A percentile compares a stretch with the other conserved stretches of the same genome.
phyloP scores from a whole-genome alignment of 495 filamentous ascomycete genomes.

The Neurospora sublineolata region DNA sequence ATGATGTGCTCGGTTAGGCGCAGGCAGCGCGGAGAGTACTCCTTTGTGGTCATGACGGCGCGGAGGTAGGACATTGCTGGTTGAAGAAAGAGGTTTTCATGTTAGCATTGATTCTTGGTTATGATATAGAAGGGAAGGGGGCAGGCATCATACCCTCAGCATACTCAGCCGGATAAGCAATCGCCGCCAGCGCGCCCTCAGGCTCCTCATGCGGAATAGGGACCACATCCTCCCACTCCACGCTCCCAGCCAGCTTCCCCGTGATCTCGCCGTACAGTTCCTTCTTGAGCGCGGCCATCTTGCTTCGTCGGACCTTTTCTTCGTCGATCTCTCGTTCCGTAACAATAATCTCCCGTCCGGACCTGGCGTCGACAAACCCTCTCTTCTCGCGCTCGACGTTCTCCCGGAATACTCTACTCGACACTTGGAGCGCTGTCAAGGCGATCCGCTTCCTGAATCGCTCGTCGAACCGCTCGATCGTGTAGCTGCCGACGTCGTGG shows the following conservation, averaged over 20 bases:
- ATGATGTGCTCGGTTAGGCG: slow-evolving; percentile 84
- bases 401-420: slow-evolving; percentile 19
- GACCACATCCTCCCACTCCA: slow-evolving; percentile 70
- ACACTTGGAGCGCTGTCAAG: slow-evolving; percentile 18
- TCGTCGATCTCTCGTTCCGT: slow-evolving; percentile 31
- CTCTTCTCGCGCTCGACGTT: slow-evolving; percentile 15
- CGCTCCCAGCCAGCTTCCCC: slow-evolving; percentile 50
- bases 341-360: slow-evolving; percentile 14
- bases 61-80: slow-evolving; percentile 67
- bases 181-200: slow-evolving; percentile 66
- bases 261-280: slow-evolving; percentile 34
- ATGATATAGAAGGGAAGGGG: too few species aligned
- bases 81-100: too few species aligned
- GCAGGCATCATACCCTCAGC: too few species aligned
- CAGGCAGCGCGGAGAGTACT: slow-evolving; percentile 67
- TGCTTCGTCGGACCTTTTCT: slow-evolving; percentile 30
- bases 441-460: slow-evolving; percentile 16
- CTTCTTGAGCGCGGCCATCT: slow-evolving; percentile 31
- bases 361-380: slow-evolving; percentile 1
- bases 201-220: slow-evolving; percentile 82
- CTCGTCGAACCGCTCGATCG: slow-evolving; percentile 25
- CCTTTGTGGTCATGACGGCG: slow-evolving; percentile 81
- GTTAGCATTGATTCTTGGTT: too few species aligned
- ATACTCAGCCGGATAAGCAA: slow-evolving; percentile 79
- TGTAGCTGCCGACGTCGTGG: slow-evolving; percentile 28